Evolutionary conservation across 345 rosid genomes (phyloP), one percentile per base, ranked within the genome.

Genomic region (Melaleuca alternifolia): DNA sequence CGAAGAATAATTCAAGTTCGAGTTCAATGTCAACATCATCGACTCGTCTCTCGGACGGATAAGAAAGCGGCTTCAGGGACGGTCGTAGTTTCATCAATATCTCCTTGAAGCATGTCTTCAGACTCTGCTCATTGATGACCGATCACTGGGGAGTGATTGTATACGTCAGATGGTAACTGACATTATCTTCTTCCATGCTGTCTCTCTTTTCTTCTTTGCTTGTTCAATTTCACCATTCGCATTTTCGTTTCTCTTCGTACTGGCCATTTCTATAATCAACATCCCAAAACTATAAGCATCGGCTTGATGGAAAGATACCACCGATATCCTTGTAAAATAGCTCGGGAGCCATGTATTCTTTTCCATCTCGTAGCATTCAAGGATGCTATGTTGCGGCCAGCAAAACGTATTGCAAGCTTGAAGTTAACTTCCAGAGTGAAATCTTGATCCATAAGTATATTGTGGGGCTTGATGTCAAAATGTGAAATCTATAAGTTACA

Each of bases 21-120:
- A 0, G 33, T 65, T 2, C 3, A 0, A 3, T 8, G 6, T 18
- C 6, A 5, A 4, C 46, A 2, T 4, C 24, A 65, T 33, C 77
- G 4, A 3, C 24, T 33, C 3, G 1, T 18, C 11, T 65, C 6
- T 65, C 12, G 0, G 2, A 65, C 0, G 12, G 11, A 65, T 65
- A 33, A 1, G 18, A 9, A 65, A 33, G 11, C 2, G 4, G 33
- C 37, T 12, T 13, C 30, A 0, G 1, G 12, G 6, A 0, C 0
- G 10, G 6, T 7, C 0, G 6, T 6, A 2, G 5, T 65, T 7
- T 4, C 4, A 33, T 65, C 24, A 8, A 33, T 7, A 54, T 20
- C 56, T 20, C 16, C 14, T 54, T 20, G 13, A 10, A 4, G n/a
- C 13, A 24, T 56, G 13, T 24, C 6, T 4, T 4, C 30, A 2